phyloP scores from a whole-genome alignment of 805 yeast genomes.

The Soucietia sequanensis region DNA sequence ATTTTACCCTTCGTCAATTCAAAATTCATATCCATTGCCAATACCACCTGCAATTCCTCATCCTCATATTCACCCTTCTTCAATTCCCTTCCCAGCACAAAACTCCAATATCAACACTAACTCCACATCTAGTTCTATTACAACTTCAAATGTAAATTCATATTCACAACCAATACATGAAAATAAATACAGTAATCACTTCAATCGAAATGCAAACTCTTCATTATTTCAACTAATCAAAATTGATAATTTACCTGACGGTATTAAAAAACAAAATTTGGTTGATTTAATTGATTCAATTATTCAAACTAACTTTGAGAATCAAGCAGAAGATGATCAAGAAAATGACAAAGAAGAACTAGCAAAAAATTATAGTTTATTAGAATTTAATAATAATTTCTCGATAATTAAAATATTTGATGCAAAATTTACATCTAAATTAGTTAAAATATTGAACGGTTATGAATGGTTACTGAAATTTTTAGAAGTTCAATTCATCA shows the following conservation, averaged over 20 bases:
- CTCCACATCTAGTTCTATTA: too few relatives aligned
- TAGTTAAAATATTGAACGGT: constrained; percentile 20
- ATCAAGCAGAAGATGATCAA: too few relatives aligned
- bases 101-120: too few relatives aligned
- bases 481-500: constrained; percentile 13
- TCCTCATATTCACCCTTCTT: background rate
- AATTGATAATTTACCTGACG: constrained; percentile 13
- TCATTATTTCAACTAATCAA: too few relatives aligned
- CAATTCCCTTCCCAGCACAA: background rate
- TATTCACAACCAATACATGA: too few relatives aligned
- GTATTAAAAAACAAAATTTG: constrained; percentile 10
- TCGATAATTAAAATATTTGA: constrained; percentile 7
- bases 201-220: constrained; percentile 1
- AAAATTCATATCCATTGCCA: background rate
- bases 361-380: constrained; percentile 6
- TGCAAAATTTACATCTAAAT: constrained; percentile 2
- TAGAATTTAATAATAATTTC: constrained; percentile 6
- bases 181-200: too few relatives aligned
- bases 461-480: constrained; percentile 21
- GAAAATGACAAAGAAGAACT: too few relatives aligned
- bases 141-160: too few relatives aligned
- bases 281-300: constrained; percentile 15
- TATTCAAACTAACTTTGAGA: constrained; percentile 10
- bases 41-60: background rate
- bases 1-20: constrained; percentile 13